Conservation (phyloP, 225 moss, liverwort and hornwort genomes). For the Physcomitrellopsis africana region DNA sequence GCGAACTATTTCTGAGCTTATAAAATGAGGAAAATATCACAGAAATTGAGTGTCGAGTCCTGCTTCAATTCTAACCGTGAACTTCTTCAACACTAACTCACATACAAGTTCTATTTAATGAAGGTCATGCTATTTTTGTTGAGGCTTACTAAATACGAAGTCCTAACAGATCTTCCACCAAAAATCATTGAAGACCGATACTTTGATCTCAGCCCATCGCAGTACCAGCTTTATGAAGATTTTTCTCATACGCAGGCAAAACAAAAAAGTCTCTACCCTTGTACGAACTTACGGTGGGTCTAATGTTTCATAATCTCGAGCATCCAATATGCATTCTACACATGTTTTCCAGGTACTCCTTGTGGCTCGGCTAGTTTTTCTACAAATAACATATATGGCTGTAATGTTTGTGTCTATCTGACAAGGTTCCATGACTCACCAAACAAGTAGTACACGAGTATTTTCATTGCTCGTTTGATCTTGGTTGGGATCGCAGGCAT, state of each 20-base stretch:
- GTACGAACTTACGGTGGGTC: slow-evolving; percentile 61
- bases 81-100: slow-evolving; percentile 1
- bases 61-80: slow-evolving; percentile 10
- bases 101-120: slow-evolving; percentile 1
- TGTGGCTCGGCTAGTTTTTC: not conserved
- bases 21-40: too few species aligned
- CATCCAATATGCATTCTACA: slow-evolving; percentile 53
- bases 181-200: slow-evolving; percentile 87
- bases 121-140: slow-evolving; percentile 88
- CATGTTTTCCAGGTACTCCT: slow-evolving; percentile 79
- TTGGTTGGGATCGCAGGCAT: slow-evolving; percentile 48
- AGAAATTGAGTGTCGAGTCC: not conserved
- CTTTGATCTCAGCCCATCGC: slow-evolving; percentile 79
- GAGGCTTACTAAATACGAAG: slow-evolving; percentile 82
- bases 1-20: too few species aligned
- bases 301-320: slow-evolving; percentile 40
- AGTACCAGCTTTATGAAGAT: slow-evolving; percentile 77
- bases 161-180: slow-evolving; percentile 80
- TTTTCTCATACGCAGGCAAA: slow-evolving; percentile 80
- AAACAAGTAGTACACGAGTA: not conserved
- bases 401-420: not conserved
- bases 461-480: not conserved
- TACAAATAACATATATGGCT: not conserved
- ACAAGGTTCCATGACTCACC: not conserved
- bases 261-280: slow-evolving; percentile 65